Percentiles rank a stretch among this genome's conserved stretches.
phyloP scores from a whole-genome alignment of 2,329 filamentous ascomycete genomes.

The Trichoderma atrobrunneum region DNA sequence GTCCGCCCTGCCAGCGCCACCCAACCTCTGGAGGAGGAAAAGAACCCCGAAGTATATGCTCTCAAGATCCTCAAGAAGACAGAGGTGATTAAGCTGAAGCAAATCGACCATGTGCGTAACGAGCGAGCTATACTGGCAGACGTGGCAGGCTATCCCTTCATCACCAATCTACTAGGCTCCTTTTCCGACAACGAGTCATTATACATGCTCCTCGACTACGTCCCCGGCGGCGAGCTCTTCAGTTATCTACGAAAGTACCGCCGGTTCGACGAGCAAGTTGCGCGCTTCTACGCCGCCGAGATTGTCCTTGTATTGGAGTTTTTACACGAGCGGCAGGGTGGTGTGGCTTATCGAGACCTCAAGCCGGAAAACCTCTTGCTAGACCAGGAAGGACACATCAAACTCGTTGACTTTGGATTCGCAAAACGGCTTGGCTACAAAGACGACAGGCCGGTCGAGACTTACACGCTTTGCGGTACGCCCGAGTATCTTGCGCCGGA shows the following conservation, averaged over 20 bases:
- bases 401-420: conserved; percentile 82
- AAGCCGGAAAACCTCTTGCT: conserved; percentile 82
- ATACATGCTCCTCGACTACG: conserved; percentile 81
- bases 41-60: conserved; percentile 61
- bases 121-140: conserved; percentile 76
- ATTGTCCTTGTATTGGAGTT: conserved; percentile 80
- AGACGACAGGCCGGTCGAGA: conserved; percentile 57
- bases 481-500: conserved; percentile 82
- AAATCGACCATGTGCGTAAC: conserved; percentile 82
- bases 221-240: conserved; percentile 81
- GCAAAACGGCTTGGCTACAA: conserved; percentile 69
- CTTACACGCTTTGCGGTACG: conserved; percentile 79
- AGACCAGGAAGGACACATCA: conserved; percentile 74
- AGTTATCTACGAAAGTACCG: conserved; percentile 75
- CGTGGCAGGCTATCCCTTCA: conserved; percentile 78
- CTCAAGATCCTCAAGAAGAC: conserved; percentile 75
- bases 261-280: conserved; percentile 74
- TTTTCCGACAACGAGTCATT: conserved; percentile 77
- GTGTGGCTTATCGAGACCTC: conserved; percentile 75
- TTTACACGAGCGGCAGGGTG: conserved; percentile 73
- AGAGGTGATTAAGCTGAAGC: conserved; percentile 76
- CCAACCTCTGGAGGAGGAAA: conserved; percentile 34
- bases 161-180: conserved; percentile 73
- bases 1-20: conserved; percentile 60
- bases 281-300: conserved; percentile 80